These are phyloP conservation scores for Penicillium pancosmium DNA, from an alignment of 495 filamentous ascomycete genomes.

Conservation along the genomic window DNA sequence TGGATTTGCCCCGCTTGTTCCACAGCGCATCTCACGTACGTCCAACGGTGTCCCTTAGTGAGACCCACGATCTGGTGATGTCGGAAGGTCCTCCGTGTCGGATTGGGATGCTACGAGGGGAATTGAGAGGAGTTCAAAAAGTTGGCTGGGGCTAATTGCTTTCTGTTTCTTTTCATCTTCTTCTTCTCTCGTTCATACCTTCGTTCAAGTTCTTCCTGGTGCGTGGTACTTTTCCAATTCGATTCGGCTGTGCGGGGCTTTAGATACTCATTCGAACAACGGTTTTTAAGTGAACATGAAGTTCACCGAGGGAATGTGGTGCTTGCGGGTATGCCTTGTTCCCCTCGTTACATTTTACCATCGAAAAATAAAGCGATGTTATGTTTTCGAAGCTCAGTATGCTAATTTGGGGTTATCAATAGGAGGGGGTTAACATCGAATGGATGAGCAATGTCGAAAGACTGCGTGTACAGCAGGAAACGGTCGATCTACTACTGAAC, in stretches of 20 bases:
- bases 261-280: too few relatives aligned
- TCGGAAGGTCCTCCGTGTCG: conserved; percentile 28
- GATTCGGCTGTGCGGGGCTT: too few relatives aligned
- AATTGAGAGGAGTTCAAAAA: conserved; percentile 6
- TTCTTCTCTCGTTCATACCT: not conserved
- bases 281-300: conserved; percentile 35
- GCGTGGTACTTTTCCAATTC: too few relatives aligned
- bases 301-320: conserved; percentile 52
- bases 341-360: not conserved
- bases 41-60: not conserved
- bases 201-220: too few relatives aligned
- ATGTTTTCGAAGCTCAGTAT: not conserved
- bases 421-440: conserved; percentile 47
- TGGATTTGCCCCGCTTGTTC: conserved; percentile 13
- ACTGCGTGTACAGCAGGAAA: conserved; percentile 35
- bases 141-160: not conserved
- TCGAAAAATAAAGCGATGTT: not conserved
- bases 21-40: not conserved
- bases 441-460: conserved; percentile 54
- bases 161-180: not conserved
- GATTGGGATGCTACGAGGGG: conserved; percentile 15
- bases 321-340: conserved; percentile 33
- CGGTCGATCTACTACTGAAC: conserved; percentile 43
- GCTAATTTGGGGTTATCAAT: not conserved
- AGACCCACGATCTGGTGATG: conserved; percentile 17